These are phyloP conservation scores for Lithospermum erythrorhizon DNA, from an alignment of 257 asterid species.

Conservation along the genomic window DNA sequence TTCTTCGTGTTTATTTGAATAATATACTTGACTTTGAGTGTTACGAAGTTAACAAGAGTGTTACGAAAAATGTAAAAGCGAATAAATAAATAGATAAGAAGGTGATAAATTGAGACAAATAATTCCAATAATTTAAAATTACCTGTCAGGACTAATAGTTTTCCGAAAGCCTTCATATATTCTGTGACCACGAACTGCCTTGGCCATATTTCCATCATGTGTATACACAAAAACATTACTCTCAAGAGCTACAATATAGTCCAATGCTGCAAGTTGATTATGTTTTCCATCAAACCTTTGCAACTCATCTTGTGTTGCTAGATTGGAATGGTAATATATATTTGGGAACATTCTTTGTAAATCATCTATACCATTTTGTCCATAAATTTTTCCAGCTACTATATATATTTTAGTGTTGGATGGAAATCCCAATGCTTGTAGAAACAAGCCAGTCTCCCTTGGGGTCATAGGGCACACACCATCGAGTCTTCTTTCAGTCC, in stretches of 20 bases:
- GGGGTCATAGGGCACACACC: conserved; percentile 39
- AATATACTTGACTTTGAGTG: too few species aligned
- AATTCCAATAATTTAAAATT: background rate
- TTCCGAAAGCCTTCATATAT: conserved; percentile 24
- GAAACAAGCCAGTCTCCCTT: conserved; percentile 32
- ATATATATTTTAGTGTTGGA: conserved; percentile 21
- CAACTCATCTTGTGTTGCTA: conserved; percentile 31
- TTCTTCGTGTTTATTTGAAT: too few species aligned
- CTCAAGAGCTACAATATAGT: conserved; percentile 25
- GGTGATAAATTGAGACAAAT: too few species aligned
- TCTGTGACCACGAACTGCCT: conserved; percentile 39
- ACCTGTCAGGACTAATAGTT: conserved; percentile 33
- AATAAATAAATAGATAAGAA: background rate
- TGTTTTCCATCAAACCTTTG: conserved; percentile 9
- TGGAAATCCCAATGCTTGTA: conserved; percentile 30
- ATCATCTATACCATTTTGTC: conserved; percentile 13
- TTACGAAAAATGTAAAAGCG: too few species aligned
- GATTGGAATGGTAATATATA: conserved; percentile 21
- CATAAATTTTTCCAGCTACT: conserved; percentile 26
- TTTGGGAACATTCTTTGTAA: conserved; percentile 24
- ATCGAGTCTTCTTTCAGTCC: conserved; percentile 18
- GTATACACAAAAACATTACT: conserved; percentile 31
- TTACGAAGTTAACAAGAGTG: too few species aligned
- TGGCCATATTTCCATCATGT: conserved; percentile 37
- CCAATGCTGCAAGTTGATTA: conserved; percentile 36